These are phyloP conservation scores for Pholiota adiposa DNA, from an alignment of 1,284 basidiomycete species.

Conservation along the genomic window DNA sequence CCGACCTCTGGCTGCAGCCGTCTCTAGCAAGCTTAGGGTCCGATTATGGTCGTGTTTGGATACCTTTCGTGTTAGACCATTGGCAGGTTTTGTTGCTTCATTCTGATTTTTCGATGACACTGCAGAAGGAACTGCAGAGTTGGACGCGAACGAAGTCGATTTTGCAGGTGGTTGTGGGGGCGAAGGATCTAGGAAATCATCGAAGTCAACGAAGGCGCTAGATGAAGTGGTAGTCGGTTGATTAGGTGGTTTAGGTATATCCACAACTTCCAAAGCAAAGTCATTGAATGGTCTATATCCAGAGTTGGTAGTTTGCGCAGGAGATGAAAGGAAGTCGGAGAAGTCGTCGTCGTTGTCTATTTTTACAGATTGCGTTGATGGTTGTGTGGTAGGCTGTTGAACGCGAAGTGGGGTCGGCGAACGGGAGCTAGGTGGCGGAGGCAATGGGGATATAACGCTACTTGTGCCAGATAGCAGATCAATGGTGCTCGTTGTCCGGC, in stretches of 20 bases:
- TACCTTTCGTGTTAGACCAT: slow-evolving; percentile 26
- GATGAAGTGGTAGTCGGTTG: slow-evolving; percentile 8
- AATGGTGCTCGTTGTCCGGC: slow-evolving; percentile 3
- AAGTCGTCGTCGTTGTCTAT: slow-evolving; percentile 41
- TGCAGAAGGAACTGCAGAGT: slow-evolving; percentile 2
- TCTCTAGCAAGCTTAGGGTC: slow-evolving; percentile 57
- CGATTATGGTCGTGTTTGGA: slow-evolving; percentile 51
- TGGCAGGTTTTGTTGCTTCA: slow-evolving; percentile 13
- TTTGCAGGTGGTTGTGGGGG: slow-evolving; percentile 49
- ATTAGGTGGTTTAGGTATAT: not conserved
- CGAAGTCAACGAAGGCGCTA: slow-evolving; percentile 43
- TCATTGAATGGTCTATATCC: slow-evolving; percentile 22
- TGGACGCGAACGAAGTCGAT: slow-evolving; percentile 15
- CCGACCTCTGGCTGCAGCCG: slow-evolving; percentile 55
- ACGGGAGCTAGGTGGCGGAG: slow-evolving; percentile 29
- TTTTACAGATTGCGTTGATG: slow-evolving; percentile 15
- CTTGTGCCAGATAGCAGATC: slow-evolving; percentile 7
- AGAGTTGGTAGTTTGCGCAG: slow-evolving; percentile 24
- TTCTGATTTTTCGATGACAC: slow-evolving; percentile 4
- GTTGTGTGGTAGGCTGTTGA: slow-evolving; percentile 14
- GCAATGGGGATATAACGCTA: slow-evolving; percentile 13
- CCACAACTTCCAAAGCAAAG: slow-evolving; percentile 15
- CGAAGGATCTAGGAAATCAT: slow-evolving; percentile 49
- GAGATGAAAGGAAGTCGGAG: slow-evolving; percentile 39
- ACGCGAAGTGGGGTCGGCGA: slow-evolving; percentile 26